Conservation (phyloP, 768 basidiomycete species). For the Xerocomus spinulosus region DNA sequence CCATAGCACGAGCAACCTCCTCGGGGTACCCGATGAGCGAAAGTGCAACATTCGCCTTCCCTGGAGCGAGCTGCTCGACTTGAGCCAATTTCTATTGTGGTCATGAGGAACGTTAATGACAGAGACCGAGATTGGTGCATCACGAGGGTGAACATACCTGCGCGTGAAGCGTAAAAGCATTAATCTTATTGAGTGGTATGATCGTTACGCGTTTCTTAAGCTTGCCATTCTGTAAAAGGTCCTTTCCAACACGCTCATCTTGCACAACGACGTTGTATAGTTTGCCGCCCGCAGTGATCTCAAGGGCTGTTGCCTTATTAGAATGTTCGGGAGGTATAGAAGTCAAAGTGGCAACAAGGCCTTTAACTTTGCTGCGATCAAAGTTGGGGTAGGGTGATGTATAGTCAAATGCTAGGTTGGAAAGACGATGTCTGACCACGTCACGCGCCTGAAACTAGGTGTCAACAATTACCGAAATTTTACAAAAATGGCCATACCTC, state of each 20-base stretch:
- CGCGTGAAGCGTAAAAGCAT: constrained; percentile 47
- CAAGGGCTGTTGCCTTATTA: constrained; percentile 82
- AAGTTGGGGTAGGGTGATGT: constrained; percentile 71
- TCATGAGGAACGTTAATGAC: neutral
- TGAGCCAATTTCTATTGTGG: constrained; percentile 66
- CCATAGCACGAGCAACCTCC: constrained; percentile 84
- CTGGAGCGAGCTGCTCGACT: constrained; percentile 67
- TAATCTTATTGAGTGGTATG: constrained; percentile 92
- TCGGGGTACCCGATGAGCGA: constrained; percentile 79
- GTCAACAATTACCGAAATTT: constrained; percentile 6
- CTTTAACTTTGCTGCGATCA: constrained; percentile 83
- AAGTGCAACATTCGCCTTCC: constrained; percentile 83
- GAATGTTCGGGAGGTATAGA: constrained; percentile 64
- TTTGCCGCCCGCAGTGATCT: constrained; percentile 85
- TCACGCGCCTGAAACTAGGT: constrained; percentile 57
- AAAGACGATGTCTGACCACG: constrained; percentile 56
- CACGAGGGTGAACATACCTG: no score
- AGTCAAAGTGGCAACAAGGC: constrained; percentile 87
- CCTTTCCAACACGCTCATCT: constrained; percentile 83
- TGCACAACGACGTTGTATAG: constrained; percentile 94
- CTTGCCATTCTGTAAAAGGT: constrained; percentile 69
- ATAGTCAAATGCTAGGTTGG: constrained; percentile 81
- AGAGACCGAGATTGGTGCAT: neutral
- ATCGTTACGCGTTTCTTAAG: constrained; percentile 88
- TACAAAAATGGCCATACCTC: constrained; percentile 47